Base-by-base conservation (phyloP, 305 asterid genomes). In the Salvia sclarea region DNA sequence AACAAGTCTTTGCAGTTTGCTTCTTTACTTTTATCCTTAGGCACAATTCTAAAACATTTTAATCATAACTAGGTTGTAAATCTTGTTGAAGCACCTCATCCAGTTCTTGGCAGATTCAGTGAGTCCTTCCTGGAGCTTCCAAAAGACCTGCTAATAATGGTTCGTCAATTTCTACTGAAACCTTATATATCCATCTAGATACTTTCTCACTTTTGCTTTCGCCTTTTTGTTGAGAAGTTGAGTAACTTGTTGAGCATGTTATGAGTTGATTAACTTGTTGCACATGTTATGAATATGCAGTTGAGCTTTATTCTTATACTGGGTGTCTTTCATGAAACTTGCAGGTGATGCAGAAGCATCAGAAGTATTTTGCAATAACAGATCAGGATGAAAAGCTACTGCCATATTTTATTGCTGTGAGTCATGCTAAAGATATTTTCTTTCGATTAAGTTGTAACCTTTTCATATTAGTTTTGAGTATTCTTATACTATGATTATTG, bases 271-370 rank as follows among this genome's bases (percentile, higher is more conserved):
- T 22, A 33, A 62, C 76, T 50, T 62, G 24, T 28, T 38, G 10
- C 78, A 14, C 43, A 4, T 55, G 49, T 53, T 56, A 21, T 22
- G 44, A 17, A 43, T 44, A 44, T 58, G 63, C 66, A 60, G 38
- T 49, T 41, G 47, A 40, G 70, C 14, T 20, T 61, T 37, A 44
- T 75, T 22, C 49, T 41, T 48, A 10, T 31, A 24, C 43, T 44
- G 28, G 58, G 38, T 50, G 18, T 68, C 63, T 64, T 66, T 66
- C 53, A 56, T 64, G 77, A 70, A 66, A 73, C 41, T 60, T 77
- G 83, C 87, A 93, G 98, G 98, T 93, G 64, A 93, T 93, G 98
- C 96, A 84, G 88, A 90, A 93, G 83, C 98, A 93, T 81, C 98
- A 93, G 78, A 93, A 86, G 78, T 93, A 93, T 84, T 93, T 93